Conservation (phyloP, 2,329 filamentous ascomycete genomes). For the Aspergillus awamori region DNA sequence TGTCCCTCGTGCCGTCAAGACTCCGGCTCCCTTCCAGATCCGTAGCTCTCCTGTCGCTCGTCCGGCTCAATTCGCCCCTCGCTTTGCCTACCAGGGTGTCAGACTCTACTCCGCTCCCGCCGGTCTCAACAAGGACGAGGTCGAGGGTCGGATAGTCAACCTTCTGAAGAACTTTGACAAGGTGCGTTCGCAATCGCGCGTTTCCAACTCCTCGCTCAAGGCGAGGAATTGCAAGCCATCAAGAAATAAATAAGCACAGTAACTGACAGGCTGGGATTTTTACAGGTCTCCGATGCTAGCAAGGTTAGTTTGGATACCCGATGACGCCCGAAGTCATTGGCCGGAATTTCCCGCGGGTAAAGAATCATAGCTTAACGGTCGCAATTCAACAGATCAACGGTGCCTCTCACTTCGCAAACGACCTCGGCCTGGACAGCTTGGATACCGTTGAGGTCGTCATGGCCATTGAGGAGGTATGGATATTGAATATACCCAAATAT, state of each 20-base stretch:
- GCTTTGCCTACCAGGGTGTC: conserved; percentile 67
- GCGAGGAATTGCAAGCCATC: neutral
- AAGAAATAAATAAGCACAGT: neutral
- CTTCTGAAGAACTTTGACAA: conserved; percentile 97
- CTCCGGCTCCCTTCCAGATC: conserved; percentile 62
- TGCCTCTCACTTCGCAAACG: conserved; percentile 90
- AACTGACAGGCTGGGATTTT: conserved; percentile 18
- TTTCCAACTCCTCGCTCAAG: neutral
- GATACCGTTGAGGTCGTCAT: conserved; percentile 99
- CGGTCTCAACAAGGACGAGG: conserved; percentile 78
- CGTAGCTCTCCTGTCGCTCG: conserved; percentile 64
- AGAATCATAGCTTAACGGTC: conserved; percentile 25
- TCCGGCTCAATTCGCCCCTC: conserved; percentile 62
- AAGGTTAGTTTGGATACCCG: conserved; percentile 35
- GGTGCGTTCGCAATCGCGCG: conserved; percentile 55
- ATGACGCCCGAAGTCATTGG: neutral
- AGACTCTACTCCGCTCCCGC: conserved; percentile 85
- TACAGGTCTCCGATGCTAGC: conserved; percentile 43
- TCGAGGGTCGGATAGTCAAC: conserved; percentile 89
- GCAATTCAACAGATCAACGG: conserved; percentile 69
- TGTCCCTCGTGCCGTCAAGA: conserved; percentile 55
- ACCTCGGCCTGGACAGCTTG: conserved; percentile 94
- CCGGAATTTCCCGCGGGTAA: conserved; percentile 2
- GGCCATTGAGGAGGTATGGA: conserved; percentile 92
- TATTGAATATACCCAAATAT: conserved; percentile 6